Conservation (phyloP, 202 grass and related monocot species). For the Miscanthus sacchariflorus region DNA sequence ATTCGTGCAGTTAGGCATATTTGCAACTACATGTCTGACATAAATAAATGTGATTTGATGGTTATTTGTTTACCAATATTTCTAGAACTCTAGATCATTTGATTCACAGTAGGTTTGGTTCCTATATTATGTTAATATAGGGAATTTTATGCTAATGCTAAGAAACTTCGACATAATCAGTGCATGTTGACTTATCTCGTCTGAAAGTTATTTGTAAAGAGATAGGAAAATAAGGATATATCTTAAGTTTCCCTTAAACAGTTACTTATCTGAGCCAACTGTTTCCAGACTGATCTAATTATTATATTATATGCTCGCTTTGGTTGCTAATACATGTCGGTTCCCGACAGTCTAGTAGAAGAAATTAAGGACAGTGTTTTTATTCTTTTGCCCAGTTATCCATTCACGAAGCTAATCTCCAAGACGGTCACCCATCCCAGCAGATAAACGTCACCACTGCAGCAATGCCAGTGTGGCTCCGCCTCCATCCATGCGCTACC, state of each 20-base stretch:
- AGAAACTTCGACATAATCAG: neutral
- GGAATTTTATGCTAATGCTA: neutral
- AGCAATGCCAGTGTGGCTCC: neutral
- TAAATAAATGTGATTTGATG: constrained; percentile 28
- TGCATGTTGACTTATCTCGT: neutral
- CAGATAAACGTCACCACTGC: neutral
- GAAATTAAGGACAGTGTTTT: neutral
- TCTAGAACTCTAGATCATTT: constrained; percentile 21
- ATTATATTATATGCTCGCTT: neutral
- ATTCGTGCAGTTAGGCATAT: neutral
- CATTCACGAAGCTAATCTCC: neutral
- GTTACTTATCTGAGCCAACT: neutral
- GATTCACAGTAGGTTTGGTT: neutral
- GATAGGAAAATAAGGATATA: constrained; percentile 16
- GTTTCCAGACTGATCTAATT: constrained; percentile 20
- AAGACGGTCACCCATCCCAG: neutral
- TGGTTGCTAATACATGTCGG: neutral
- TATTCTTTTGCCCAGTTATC: neutral
- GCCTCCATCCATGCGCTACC: neutral
- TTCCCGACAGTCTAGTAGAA: neutral
- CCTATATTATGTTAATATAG: neutral
- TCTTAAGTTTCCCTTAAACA: neutral
- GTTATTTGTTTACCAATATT: constrained; percentile 30
- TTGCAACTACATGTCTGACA: neutral
- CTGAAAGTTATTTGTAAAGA: neutral